Evolutionary conservation across 768 basidiomycete genomes (phyloP).

Genomic region (Podaxis sp.): DNA sequence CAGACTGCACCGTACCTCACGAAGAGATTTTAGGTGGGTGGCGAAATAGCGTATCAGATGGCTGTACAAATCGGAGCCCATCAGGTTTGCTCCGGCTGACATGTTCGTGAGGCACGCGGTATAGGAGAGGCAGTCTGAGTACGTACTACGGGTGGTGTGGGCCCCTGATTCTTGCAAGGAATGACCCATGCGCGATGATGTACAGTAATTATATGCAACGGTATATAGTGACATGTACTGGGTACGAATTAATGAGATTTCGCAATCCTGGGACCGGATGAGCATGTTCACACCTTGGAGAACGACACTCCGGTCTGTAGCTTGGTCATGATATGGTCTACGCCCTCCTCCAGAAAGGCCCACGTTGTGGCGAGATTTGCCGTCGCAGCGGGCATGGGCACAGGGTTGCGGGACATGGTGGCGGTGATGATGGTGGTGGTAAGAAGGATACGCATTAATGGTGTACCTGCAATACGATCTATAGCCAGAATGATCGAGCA

Average conservation of each 20-base stretch:
- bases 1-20: slow-evolving; percentile 30
- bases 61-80: slow-evolving; percentile 97
- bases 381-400: slow-evolving; percentile 61
- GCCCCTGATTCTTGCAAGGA: slow-evolving; percentile 7
- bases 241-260: slow-evolving; percentile 13
- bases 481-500: slow-evolving; percentile 22
- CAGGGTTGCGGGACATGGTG: slow-evolving; percentile 32
- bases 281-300: slow-evolving; percentile 50
- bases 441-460: slow-evolving; percentile 19
- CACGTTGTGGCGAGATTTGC: slow-evolving; percentile 85
- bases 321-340: slow-evolving; percentile 92
- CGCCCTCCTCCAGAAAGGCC: slow-evolving; percentile 82
- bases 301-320: slow-evolving; percentile 86
- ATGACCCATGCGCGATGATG: slow-evolving; percentile 48
- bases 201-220: slow-evolving; percentile 98
- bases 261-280: not conserved
- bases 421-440: slow-evolving; percentile 21
- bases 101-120: slow-evolving; percentile 24
- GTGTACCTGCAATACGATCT: not conserved
- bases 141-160: slow-evolving; percentile 63
- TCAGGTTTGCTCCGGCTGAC: slow-evolving; percentile 86
- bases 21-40: slow-evolving; percentile 72
- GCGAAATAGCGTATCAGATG: slow-evolving; percentile 91
- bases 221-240: slow-evolving; percentile 90
- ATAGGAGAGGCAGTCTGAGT: slow-evolving; percentile 8